A percentile compares a stretch with the other conserved stretches of the same genome.
These are phyloP conservation scores for Fusarium keratoplasticum DNA, from an alignment of 2,329 filamentous ascomycete genomes.

Conservation along the genomic window DNA sequence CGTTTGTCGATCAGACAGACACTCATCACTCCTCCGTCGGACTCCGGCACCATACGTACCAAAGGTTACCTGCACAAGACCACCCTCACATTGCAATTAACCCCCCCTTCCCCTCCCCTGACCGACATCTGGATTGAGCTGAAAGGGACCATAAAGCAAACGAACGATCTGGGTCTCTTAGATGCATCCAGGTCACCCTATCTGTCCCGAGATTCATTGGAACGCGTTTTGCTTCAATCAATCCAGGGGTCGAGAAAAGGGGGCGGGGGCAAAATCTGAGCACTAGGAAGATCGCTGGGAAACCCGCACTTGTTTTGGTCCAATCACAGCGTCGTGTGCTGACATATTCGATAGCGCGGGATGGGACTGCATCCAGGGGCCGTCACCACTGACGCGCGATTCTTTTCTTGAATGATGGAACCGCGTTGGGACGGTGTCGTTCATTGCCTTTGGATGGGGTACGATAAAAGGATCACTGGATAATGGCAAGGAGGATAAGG, in stretches of 20 bases:
- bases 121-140: background rate
- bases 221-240: background rate
- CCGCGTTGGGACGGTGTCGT: background rate
- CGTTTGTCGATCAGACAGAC: constrained; percentile 2
- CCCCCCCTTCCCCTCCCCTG: background rate
- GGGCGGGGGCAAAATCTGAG: constrained; percentile 6
- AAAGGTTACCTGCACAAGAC: background rate
- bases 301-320: background rate
- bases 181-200: background rate
- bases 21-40: background rate
- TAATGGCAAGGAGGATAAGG: background rate
- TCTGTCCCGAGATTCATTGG: constrained; percentile 3
- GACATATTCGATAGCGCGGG: background rate
- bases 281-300: constrained; percentile 2
- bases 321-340: background rate
- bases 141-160: background rate
- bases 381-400: background rate
- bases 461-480: background rate
- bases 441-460: background rate
- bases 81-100: background rate
- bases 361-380: background rate
- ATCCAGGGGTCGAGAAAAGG: constrained; percentile 3
- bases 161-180: background rate
- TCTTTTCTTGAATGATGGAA: background rate
- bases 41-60: background rate